Base-by-base conservation (phyloP, 2,329 filamentous ascomycete species). In the Neonectria faginata region DNA sequence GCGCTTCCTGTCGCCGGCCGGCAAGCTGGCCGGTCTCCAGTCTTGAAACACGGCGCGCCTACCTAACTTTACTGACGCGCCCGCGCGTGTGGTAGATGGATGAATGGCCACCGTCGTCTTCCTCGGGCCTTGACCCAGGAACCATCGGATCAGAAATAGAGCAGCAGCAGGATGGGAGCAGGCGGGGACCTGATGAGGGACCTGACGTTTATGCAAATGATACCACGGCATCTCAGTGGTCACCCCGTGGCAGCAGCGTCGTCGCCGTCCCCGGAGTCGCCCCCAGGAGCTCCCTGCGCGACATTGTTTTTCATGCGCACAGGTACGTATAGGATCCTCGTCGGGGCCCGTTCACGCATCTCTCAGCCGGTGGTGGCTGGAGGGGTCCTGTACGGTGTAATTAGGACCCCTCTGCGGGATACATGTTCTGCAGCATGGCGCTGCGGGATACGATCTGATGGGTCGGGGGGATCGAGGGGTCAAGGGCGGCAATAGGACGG, bases 211-310 rank as follows among this genome's bases (percentile, higher is more conserved):
- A 64, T 57, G 62, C 62, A 39, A 57, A 47, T 48, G 11, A 29
- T 29, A 6, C 25, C 25, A 25, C 25, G 25, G 25, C 25, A 25
- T 25, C 25, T 25, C 25, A 25, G 25, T 25, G 22, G 22, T 25
- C 22, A 65, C 66, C 65, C 60, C 55, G 66, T 63, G 69, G 70
- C 60, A 62, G 57, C 62, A 62, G 64, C 65, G 67, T 59, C 61
- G 42, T 70, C 64, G 63, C 58, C 45, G 57, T 61, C 59, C 62
- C 57, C 62, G 64, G 61, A 36, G 27, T 57, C 44, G 29, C 57
- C 39, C 22, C 66, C 60, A 60, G 67, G 66, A 67, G 64, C 69
- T 72, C 70, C 70, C 70, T 73, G 70, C 62, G 60, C 65, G 60
- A 67, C 63, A 71, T 64, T 65, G 62, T 60, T 68, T 51, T 67